phyloP scores from a whole-genome alignment of 2,329 filamentous ascomycete genomes.

The Aspergillus fijiensis region DNA sequence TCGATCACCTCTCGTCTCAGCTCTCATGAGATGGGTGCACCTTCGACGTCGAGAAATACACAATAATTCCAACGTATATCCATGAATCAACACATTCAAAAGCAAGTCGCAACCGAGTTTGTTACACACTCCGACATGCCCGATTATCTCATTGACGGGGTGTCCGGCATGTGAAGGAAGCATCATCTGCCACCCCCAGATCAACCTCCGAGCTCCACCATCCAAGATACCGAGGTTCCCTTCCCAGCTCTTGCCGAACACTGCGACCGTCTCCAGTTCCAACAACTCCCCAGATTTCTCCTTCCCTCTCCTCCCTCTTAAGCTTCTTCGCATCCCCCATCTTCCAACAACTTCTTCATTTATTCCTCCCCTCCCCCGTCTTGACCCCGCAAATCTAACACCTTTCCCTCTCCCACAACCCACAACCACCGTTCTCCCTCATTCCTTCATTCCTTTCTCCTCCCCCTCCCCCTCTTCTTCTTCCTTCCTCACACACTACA shows the following conservation, averaged over 20 bases:
- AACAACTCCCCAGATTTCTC: conserved; percentile 18
- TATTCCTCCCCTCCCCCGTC: conserved; percentile 8
- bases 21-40: too few species aligned
- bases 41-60: neutral
- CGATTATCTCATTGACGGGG: conserved; percentile 1
- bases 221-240: conserved; percentile 36
- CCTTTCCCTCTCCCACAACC: too few species aligned
- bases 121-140: neutral
- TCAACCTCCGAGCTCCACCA: conserved; percentile 21
- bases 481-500: conserved; percentile 3
- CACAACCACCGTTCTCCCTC: neutral
- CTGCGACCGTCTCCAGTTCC: conserved; percentile 19
- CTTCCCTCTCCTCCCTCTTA: conserved; percentile 23
- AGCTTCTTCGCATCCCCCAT: conserved; percentile 3
- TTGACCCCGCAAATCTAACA: neutral
- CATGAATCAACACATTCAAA: neutral
- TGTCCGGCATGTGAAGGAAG: conserved; percentile 36
- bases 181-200: conserved; percentile 27
- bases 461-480: conserved; percentile 15
- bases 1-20: neutral
- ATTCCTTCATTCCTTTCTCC: conserved; percentile 12
- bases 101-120: neutral
- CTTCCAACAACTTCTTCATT: conserved; percentile 9
- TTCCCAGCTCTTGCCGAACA: conserved; percentile 31
- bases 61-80: neutral